These are phyloP conservation scores for Chloranthus sessilifolius DNA, from an alignment of 164 flowering plant genomes.

Conservation along the genomic window DNA sequence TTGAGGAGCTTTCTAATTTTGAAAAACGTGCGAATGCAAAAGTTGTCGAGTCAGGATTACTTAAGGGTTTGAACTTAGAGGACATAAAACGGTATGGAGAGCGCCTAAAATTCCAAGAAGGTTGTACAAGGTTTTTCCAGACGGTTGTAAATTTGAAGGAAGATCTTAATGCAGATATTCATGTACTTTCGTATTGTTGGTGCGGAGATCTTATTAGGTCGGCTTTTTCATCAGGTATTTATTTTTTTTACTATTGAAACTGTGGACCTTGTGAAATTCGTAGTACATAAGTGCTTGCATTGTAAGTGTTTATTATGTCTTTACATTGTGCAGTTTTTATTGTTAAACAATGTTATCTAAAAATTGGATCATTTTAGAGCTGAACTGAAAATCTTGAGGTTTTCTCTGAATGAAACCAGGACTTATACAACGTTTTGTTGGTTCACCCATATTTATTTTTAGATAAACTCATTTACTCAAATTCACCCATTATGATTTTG, in stretches of 20 bases:
- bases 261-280: too few species aligned
- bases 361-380: too few species aligned
- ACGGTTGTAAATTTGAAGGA: slow-evolving; percentile 36
- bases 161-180: slow-evolving; percentile 44
- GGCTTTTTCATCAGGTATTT: slow-evolving; percentile 76
- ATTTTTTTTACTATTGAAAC: background rate
- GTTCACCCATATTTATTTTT: too few species aligned
- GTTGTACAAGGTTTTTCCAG: slow-evolving; percentile 62
- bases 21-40: slow-evolving; percentile 74
- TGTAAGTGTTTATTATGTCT: too few species aligned
- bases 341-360: too few species aligned
- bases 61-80: slow-evolving; percentile 74
- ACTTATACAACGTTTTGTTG: too few species aligned
- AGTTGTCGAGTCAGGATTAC: slow-evolving; percentile 71
- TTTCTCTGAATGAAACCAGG: too few species aligned
- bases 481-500: too few species aligned
- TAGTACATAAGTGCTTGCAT: too few species aligned
- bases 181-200: slow-evolving; percentile 90
- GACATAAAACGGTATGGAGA: slow-evolving; percentile 79
- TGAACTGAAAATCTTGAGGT: too few species aligned
- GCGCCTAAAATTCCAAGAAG: slow-evolving; percentile 66
- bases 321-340: too few species aligned
- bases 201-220: slow-evolving; percentile 87
- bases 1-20: slow-evolving; percentile 65
- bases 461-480: too few species aligned